phyloP scores from a whole-genome alignment of 805 yeast genomes.

The Candida broadrunensis region DNA sequence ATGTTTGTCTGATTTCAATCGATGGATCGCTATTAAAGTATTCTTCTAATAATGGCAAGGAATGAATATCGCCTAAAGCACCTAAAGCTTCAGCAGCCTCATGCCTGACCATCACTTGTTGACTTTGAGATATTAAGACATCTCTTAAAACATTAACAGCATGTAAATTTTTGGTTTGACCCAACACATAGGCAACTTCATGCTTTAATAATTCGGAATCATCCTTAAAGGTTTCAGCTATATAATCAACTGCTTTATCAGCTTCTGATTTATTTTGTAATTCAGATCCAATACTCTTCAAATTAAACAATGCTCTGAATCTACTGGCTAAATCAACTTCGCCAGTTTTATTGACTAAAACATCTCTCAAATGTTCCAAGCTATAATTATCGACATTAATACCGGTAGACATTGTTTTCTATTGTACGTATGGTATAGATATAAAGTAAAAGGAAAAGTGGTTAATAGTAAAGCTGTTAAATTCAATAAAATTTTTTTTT shows the following conservation, averaged over 20 bases:
- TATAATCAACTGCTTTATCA: slow-evolving; percentile 68
- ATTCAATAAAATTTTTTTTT: too few species aligned
- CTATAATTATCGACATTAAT: slow-evolving; percentile 39
- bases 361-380: slow-evolving; percentile 70
- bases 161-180: slow-evolving; percentile 83
- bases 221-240: slow-evolving; percentile 79
- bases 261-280: slow-evolving; percentile 54
- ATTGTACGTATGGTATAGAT: too few species aligned
- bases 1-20: slow-evolving; percentile 91
- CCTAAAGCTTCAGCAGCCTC: slow-evolving; percentile 99
- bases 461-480: too few species aligned
- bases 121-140: slow-evolving; percentile 62
- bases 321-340: slow-evolving; percentile 75
- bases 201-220: slow-evolving; percentile 90
- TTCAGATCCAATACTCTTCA: slow-evolving; percentile 83
- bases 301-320: slow-evolving; percentile 90
- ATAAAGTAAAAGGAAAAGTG: too few species aligned
- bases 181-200: slow-evolving; percentile 95
- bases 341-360: slow-evolving; percentile 64
- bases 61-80: slow-evolving; percentile 81
- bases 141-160: slow-evolving; percentile 75
- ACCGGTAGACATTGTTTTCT: slow-evolving; percentile 28
- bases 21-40: slow-evolving; percentile 72
- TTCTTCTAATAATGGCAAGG: slow-evolving; percentile 61
- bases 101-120: slow-evolving; percentile 96